Base-by-base conservation (phyloP, 192 early-diverging fungal genomes). In the Linnemannia exigua region DNA sequence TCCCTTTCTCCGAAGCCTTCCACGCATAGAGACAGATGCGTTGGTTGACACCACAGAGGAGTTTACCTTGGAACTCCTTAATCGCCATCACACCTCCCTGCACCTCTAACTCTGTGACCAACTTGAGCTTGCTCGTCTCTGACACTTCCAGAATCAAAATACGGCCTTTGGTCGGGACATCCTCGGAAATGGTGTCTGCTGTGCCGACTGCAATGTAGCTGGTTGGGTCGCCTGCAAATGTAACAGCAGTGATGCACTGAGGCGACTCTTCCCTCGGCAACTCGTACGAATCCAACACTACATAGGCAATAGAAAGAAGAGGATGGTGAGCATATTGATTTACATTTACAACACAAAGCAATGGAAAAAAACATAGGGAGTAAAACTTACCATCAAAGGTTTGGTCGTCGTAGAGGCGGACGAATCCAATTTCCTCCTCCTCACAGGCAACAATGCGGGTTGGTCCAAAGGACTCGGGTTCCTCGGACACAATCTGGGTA, bases 181-280 rank as follows among this genome's bases (percentile, higher is more conserved):
- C 36, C 77, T 89, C 14, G 91, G 90, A 67, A 82, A 46, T 68
- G 25, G 90, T 84, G 41, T 92, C 84, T 28, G 93, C 91, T 14
- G 97, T 97, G n/a, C 97, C 97, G 51, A 95, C 88, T 36, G 94
- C 91, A 82, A 94, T 91, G 78, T 90, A 96, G 31, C 81, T 84
- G n/a, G 80, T 70, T 36, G 87, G 14, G 52, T 88, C 79, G 22
- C 82, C 87, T 20, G 68, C 75, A 68, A 92, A 88, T 67, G 73
- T 88, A n/a, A 89, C 73, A 28, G 87, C 79, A 5, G 84, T 58
- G n/a, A 93, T 79, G 69, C 81, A 89, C 41, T 89, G 84, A 7
- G 91, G 86, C 31, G 78, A 28, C 72, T 92, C 91, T 44, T 88
- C 54, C 12, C 54, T 44, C 7, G 83, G 70, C 46, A 95, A 66